phyloP scores from a whole-genome alignment of 306 rosid genomes.

The Hippophae gyantsensis region DNA sequence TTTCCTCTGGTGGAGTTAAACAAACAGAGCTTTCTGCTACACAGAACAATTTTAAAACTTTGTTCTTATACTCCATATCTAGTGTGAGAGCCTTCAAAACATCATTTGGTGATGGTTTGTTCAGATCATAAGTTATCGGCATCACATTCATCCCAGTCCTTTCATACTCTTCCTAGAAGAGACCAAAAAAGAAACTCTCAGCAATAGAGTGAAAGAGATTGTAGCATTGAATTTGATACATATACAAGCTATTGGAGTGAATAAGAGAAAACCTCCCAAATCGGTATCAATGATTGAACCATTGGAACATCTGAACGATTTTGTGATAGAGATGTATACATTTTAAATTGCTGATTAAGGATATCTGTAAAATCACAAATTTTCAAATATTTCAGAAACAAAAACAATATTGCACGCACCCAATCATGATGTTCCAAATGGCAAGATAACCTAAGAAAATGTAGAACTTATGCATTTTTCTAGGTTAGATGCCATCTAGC shows the following conservation, averaged over 20 bases:
- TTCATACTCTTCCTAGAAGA: constrained; percentile 61
- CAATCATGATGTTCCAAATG: not conserved
- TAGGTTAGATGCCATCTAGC: too few species aligned
- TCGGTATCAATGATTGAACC: constrained; percentile 89
- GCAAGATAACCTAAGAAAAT: not conserved
- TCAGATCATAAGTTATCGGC: constrained; percentile 41
- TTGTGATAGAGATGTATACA: constrained; percentile 81
- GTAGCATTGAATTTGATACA: not conserved
- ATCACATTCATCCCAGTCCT: constrained; percentile 45
- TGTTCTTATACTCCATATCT: constrained; percentile 45
- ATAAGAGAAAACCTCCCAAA: constrained; percentile 66
- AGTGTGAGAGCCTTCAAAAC: constrained; percentile 49
- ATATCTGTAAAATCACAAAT: constrained; percentile 49
- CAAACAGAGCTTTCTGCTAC: constrained; percentile 29
- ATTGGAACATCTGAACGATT: constrained; percentile 60
- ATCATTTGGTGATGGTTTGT: constrained; percentile 66
- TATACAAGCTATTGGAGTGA: constrained; percentile 13
- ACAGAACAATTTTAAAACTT: constrained; percentile 33
- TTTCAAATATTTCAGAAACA: not conserved
- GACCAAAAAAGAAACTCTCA: constrained; percentile 6
- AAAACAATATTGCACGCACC: too few species aligned
- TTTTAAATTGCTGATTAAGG: constrained; percentile 59
- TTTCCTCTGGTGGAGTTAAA: constrained; percentile 33
- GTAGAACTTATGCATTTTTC: too few species aligned
- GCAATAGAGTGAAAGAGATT: constrained; percentile 7